Conservation (phyloP, 2,329 filamentous ascomycete genomes). For the Harringtonia lauricola region DNA sequence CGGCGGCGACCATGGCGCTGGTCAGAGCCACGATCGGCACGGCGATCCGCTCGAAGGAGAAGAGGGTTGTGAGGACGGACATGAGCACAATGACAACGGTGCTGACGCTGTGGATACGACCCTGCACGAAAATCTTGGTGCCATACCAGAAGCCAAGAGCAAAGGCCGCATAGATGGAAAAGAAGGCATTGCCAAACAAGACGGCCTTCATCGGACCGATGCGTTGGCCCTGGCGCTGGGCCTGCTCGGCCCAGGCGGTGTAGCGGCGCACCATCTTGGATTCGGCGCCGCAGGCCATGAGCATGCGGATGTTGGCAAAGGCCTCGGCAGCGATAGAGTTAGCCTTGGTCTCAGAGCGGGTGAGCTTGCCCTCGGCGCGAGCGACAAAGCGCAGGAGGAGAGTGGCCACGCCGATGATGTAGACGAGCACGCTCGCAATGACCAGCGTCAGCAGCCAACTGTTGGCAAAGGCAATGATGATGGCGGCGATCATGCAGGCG, state of each 20-base stretch:
- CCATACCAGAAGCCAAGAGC: conserved; percentile 54
- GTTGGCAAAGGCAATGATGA: conserved; percentile 43
- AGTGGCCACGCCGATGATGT: conserved; percentile 38
- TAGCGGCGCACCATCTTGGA: conserved; percentile 41
- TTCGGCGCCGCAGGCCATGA: conserved; percentile 53
- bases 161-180: conserved; percentile 40
- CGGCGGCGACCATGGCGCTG: conserved; percentile 46
- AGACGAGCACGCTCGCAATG: conserved; percentile 43
- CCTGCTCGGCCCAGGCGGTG: conserved; percentile 41
- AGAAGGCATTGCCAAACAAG: conserved; percentile 46
- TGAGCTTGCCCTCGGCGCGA: conserved; percentile 34
- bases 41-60: conserved; percentile 45
- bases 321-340: conserved; percentile 50
- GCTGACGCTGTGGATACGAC: conserved; percentile 35
- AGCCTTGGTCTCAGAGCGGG: conserved; percentile 43
- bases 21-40: conserved; percentile 46
- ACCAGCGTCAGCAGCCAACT: conserved; percentile 51
- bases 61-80: conserved; percentile 46
- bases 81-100: conserved; percentile 46
- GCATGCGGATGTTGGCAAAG: conserved; percentile 48
- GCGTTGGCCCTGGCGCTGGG: conserved; percentile 34
- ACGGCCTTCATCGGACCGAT: conserved; percentile 38
- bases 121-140: conserved; percentile 35
- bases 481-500: conserved; percentile 38
- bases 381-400: conserved; percentile 44